These are phyloP conservation scores for Saccharomycopsis sp. DNA, from an alignment of 805 yeast species.

Conservation along the genomic window DNA sequence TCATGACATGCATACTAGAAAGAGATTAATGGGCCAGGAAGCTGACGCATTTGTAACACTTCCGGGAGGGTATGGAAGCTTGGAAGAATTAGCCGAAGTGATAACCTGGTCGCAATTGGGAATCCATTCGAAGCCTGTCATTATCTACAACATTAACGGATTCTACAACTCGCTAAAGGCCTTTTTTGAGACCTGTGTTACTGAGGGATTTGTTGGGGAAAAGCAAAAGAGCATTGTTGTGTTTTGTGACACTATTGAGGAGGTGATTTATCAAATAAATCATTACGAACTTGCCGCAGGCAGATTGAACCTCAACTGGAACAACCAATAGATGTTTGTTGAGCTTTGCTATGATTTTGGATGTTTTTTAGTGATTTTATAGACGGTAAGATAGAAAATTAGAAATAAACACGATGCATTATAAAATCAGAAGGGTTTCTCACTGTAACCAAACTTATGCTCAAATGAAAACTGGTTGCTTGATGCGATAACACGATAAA, in stretches of 20 bases:
- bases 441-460: too few relatives aligned
- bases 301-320: slow-evolving; percentile 69
- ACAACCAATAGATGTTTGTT: slow-evolving; percentile 27
- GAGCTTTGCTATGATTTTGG: too few relatives aligned
- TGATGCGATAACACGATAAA: too few relatives aligned
- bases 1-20: slow-evolving; percentile 84
- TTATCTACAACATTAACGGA: slow-evolving; percentile 71
- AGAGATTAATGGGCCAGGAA: slow-evolving; percentile 77
- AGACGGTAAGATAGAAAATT: too few relatives aligned
- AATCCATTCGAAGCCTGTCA: slow-evolving; percentile 76
- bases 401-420: too few relatives aligned
- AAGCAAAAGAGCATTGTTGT: slow-evolving; percentile 62
- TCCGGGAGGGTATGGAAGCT: slow-evolving; percentile 90
- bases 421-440: too few relatives aligned
- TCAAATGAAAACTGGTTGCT: too few relatives aligned
- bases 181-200: slow-evolving; percentile 54
- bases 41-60: slow-evolving; percentile 83
- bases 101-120: slow-evolving; percentile 89
- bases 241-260: slow-evolving; percentile 62
- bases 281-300: slow-evolving; percentile 60
- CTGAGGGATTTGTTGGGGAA: slow-evolving; percentile 59
- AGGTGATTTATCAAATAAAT: slow-evolving; percentile 56
- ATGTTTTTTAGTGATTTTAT: too few relatives aligned
- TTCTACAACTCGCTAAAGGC: slow-evolving; percentile 64
- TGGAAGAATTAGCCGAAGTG: slow-evolving; percentile 85